Evolutionary conservation across 1,284 basidiomycete genomes (phyloP).

Genomic region (Cystobasidium sp.): DNA sequence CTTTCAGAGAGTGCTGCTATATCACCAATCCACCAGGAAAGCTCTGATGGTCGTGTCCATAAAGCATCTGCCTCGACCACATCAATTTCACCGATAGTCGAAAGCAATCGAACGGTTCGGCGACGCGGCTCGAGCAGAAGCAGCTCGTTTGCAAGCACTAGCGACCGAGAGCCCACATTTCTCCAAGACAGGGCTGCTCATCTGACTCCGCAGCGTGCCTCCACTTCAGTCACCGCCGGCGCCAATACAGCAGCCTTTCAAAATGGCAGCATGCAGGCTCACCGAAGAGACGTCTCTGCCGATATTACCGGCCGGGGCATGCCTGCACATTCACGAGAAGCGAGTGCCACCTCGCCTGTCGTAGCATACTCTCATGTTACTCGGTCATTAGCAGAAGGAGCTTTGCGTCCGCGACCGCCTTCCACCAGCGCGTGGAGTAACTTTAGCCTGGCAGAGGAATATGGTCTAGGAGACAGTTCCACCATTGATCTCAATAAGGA

Average conservation of each 20-base stretch:
- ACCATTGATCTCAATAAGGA: neutral
- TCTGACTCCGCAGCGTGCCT: slow-evolving; percentile 12
- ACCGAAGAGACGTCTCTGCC: neutral
- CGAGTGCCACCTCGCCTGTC: neutral
- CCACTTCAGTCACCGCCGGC: neutral
- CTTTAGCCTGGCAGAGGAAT: slow-evolving; percentile 11
- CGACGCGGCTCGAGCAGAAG: slow-evolving; percentile 20
- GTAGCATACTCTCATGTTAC: neutral
- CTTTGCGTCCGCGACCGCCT: neutral
- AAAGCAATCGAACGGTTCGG: neutral
- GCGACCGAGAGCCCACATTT: neutral
- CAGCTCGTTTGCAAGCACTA: slow-evolving; percentile 16
- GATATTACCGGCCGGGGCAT: slow-evolving; percentile 9
- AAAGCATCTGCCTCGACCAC: slow-evolving; percentile 15
- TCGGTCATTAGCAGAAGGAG: neutral
- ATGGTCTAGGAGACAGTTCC: slow-evolving; percentile 9
- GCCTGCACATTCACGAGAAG: neutral
- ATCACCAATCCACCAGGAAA: neutral
- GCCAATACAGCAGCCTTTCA: neutral
- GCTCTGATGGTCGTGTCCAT: too few relatives aligned
- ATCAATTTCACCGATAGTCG: slow-evolving; percentile 13
- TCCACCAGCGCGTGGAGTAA: slow-evolving; percentile 26
- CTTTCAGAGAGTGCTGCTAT: neutral
- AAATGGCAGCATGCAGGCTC: neutral
- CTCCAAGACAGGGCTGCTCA: neutral